Evolutionary conservation across 1,284 basidiomycete genomes (phyloP), one percentile per base, ranked within the genome.

Genomic region (Tilletia setariae): DNA sequence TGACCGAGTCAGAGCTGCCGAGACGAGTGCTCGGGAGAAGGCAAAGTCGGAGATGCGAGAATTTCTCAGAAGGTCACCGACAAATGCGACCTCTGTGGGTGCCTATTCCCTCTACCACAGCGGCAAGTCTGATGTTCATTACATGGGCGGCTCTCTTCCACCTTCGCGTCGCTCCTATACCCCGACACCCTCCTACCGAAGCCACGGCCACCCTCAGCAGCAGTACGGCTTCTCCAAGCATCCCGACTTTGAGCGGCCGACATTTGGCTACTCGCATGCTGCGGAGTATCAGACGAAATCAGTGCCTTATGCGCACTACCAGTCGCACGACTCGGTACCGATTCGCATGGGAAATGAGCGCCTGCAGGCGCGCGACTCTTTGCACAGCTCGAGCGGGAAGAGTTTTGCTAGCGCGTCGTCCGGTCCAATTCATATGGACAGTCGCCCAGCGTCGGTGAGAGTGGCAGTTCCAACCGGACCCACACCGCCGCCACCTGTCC

Each of bases 301-400:
- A 11, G 35, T 40, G 35, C 35, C 35, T 6, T 40, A 40, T 40
- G 35, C 35, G 35, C 35, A 40, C 35, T 53, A 53, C 51, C 51
- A 53, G 23, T 11, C 21, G 23, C 51, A 28, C n/a, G 51, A 28
- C 21, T 21, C 51, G 51, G 21, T 53, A 19, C 28, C 51, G 15
- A 28, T 53, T 6, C 51, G 21, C 4, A 25, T 28, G 13, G 51
- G 13, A 3, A 21, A 53, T 28, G 51, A 53, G 28, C 13, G 6
- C 13, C 23, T 53, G n/a, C 51, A 53, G 28, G 16, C 51, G n/a
- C 51, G 51, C 21, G 28, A 53, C 51, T 53, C 51, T 15, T 15
- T 53, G n/a, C 51, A 53, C 51, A 53, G 51, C 51, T 53, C 51
- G 1, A 53, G 51, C 51, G 51, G 51, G 11, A 53, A 53, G 51